A percentile compares a stretch with the other conserved stretches of the same genome.
phyloP scores from a whole-genome alignment of 768 basidiomycete species.

The Tricholomella constricta region DNA sequence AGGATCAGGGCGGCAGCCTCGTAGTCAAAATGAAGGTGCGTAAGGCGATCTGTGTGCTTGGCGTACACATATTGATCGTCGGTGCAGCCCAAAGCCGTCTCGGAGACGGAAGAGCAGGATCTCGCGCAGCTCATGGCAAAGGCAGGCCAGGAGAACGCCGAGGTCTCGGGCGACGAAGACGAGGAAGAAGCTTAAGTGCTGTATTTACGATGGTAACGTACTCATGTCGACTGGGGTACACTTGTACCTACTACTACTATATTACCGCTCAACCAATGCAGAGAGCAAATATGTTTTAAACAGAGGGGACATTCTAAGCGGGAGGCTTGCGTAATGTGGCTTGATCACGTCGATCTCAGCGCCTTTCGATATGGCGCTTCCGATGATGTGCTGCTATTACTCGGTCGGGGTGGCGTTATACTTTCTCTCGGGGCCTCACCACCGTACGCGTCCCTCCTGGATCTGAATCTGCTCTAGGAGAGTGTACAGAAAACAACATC shows the following conservation, averaged over 20 bases:
- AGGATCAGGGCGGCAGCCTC: conserved; percentile 81
- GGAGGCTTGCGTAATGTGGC: too few species aligned
- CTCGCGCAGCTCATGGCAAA: conserved; percentile 97
- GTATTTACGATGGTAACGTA: background rate
- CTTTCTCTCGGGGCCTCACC: too few species aligned
- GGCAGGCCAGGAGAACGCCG: conserved; percentile 90
- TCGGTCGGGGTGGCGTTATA: too few species aligned
- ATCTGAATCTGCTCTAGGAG: too few species aligned
- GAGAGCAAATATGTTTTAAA: background rate
- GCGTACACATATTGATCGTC: background rate
- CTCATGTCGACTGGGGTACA: background rate
- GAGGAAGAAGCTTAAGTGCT: conserved; percentile 55
- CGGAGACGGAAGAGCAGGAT: conserved; percentile 96
- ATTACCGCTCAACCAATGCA: background rate
- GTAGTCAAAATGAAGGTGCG: conserved; percentile 95
- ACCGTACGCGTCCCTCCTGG: too few species aligned
- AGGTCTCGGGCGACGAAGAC: conserved; percentile 93
- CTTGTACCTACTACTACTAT: background rate
- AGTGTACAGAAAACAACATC: too few species aligned
- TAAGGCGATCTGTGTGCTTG: background rate
- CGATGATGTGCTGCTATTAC: too few species aligned
- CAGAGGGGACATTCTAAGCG: too few species aligned
- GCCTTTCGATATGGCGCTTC: too few species aligned
- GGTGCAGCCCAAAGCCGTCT: conserved; percentile 91
- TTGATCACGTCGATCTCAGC: too few species aligned